phyloP scores from a whole-genome alignment of 106 monocot species.

The Iris macrosiphon region DNA sequence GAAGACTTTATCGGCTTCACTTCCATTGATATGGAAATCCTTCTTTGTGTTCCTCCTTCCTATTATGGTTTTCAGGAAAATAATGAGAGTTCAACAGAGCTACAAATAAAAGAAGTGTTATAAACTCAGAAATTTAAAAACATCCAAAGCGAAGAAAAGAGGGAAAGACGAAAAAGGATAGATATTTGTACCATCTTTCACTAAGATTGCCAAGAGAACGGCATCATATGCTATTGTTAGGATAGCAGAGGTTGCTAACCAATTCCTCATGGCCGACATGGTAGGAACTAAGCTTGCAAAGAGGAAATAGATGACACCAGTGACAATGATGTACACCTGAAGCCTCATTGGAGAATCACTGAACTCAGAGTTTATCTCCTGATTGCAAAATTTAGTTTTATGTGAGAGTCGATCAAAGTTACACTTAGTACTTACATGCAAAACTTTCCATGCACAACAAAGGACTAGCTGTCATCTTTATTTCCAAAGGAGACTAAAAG shows the following conservation, averaged over 20 bases:
- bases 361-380: constrained; percentile 52
- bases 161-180: background rate
- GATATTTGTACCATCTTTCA: constrained; percentile 55
- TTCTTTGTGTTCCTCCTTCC: constrained; percentile 19
- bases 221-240: constrained; percentile 26
- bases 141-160: background rate
- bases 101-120: background rate
- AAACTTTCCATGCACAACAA: too few relatives aligned
- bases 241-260: constrained; percentile 35
- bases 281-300: constrained; percentile 44
- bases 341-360: constrained; percentile 39
- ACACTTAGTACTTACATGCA: too few relatives aligned
- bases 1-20: constrained; percentile 28
- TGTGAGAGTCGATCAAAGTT: background rate
- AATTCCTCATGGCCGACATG: constrained; percentile 54
- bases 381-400: background rate
- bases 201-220: constrained; percentile 22
- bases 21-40: constrained; percentile 38
- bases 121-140: background rate
- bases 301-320: constrained; percentile 34
- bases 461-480: too few relatives aligned
- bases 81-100: background rate
- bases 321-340: constrained; percentile 24
- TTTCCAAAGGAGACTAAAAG: too few relatives aligned
- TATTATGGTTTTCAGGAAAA: constrained; percentile 3